Evolutionary conservation across 768 basidiomycete genomes (phyloP).

Genomic region (Holtermannia corniformis): DNA sequence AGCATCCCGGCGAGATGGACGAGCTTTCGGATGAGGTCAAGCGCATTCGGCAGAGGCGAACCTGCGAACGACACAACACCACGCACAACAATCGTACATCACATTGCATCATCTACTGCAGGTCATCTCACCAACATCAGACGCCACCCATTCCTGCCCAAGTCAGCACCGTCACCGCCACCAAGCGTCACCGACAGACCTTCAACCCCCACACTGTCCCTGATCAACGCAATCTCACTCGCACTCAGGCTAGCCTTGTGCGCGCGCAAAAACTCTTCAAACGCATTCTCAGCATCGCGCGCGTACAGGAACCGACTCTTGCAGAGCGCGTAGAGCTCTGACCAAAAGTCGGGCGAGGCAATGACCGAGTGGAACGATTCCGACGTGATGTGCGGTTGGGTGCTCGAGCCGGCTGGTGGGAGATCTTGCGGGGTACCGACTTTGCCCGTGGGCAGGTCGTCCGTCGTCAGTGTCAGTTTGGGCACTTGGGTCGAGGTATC

Average conservation of each 20-base stretch:
- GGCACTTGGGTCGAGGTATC: slow-evolving; percentile 1
- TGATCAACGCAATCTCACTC: slow-evolving; percentile 80
- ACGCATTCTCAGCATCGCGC: slow-evolving; percentile 59
- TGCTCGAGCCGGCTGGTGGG: slow-evolving; percentile 41
- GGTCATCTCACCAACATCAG: neutral
- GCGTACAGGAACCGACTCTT: slow-evolving; percentile 56
- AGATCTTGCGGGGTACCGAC: slow-evolving; percentile 49
- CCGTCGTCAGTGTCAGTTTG: slow-evolving; percentile 6
- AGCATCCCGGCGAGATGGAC: no score
- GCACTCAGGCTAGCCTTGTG: slow-evolving; percentile 72
- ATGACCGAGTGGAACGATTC: slow-evolving; percentile 55
- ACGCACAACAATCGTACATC: no score
- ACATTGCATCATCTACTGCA: no score
- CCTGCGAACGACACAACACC: no score
- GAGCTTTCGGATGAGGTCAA: no score
- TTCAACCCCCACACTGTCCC: slow-evolving; percentile 73
- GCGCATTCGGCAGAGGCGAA: no score
- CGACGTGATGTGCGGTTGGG: slow-evolving; percentile 40
- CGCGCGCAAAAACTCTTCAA: slow-evolving; percentile 76
- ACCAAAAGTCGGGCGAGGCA: slow-evolving; percentile 74
- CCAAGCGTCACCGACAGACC: slow-evolving; percentile 44
- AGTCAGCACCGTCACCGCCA: neutral
- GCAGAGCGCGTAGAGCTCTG: slow-evolving; percentile 56
- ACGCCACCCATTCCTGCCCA: slow-evolving; percentile 2
- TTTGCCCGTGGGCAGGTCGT: slow-evolving; percentile 10